Percentiles rank a stretch among this genome's conserved stretches.
phyloP scores from a whole-genome alignment of 2,329 filamentous ascomycete species.

The Venturiaceae sp. region DNA sequence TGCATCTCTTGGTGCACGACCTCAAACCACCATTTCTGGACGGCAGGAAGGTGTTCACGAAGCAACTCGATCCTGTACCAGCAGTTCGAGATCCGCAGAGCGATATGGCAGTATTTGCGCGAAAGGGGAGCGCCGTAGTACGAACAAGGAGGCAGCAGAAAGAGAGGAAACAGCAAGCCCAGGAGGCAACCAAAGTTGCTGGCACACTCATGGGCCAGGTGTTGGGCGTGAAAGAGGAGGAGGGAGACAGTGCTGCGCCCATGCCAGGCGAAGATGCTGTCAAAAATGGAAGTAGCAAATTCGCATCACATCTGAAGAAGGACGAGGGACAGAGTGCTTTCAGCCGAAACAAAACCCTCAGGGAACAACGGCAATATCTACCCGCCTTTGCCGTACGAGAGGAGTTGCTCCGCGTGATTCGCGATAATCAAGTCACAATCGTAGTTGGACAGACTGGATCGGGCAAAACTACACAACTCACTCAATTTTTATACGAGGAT shows the following conservation, averaged over 20 bases:
- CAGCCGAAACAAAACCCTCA: conserved; percentile 81
- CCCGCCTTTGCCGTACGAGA: conserved; percentile 95
- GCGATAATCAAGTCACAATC: conserved; percentile 94
- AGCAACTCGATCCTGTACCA: conserved; percentile 89
- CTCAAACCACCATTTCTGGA: conserved; percentile 90
- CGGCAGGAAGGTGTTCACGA: conserved; percentile 91
- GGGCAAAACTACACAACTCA: conserved; percentile 94
- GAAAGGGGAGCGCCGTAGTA: conserved; percentile 89
- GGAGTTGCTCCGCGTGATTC: conserved; percentile 80
- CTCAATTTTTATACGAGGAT: conserved; percentile 92
- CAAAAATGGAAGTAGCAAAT: conserved; percentile 61
- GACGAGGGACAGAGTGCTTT: conserved; percentile 77
- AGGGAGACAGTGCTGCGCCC: conserved; percentile 75
- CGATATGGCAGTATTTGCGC: conserved; percentile 96
- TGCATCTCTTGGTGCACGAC: conserved; percentile 90
- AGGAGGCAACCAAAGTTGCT: conserved; percentile 86
- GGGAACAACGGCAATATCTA: conserved; percentile 85
- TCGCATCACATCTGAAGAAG: conserved; percentile 83
- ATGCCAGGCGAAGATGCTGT: conserved; percentile 60
- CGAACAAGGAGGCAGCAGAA: conserved; percentile 85
- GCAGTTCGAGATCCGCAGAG: conserved; percentile 91
- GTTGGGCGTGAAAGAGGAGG: conserved; percentile 90
- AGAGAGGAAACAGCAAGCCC: conserved; percentile 86
- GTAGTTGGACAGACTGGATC: conserved; percentile 96
- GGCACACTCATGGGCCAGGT: conserved; percentile 89